Evolutionary conservation across 371 early-diverging fungal genomes (phyloP).

Genomic region (Apophysomyces variabilis): DNA sequence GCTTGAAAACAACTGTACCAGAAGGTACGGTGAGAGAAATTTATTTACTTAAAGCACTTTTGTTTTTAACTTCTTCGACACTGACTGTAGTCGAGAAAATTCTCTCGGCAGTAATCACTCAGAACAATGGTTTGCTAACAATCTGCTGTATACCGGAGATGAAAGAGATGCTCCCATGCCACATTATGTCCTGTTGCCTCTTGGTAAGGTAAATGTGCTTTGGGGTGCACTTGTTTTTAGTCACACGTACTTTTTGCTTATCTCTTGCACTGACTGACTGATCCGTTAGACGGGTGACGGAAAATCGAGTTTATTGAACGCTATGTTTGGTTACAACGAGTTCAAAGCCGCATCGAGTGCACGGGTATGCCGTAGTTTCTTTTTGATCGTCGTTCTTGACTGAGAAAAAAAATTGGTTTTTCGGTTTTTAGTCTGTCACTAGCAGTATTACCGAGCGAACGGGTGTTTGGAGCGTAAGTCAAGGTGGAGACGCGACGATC

Average conservation of each 20-base stretch:
- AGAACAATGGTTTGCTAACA: constrained; percentile 6
- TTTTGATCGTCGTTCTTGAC: background rate
- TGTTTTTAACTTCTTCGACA: too few species aligned
- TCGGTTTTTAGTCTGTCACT: constrained; percentile 45
- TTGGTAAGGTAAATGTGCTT: constrained; percentile 24
- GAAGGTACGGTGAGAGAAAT: background rate
- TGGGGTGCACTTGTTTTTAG: too few species aligned
- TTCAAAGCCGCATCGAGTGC: constrained; percentile 53
- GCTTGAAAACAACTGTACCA: background rate
- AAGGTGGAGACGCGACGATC: constrained; percentile 36
- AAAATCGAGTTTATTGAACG: constrained; percentile 56
- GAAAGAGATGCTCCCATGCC: constrained; percentile 11
- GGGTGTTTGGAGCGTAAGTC: constrained; percentile 45
- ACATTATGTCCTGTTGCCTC: constrained; percentile 30
- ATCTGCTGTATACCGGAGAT: background rate
- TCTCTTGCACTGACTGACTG: background rate
- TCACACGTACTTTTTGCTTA: constrained; percentile 29
- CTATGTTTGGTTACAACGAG: constrained; percentile 51
- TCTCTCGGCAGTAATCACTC: background rate
- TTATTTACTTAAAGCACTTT: background rate
- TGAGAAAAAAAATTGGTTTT: background rate
- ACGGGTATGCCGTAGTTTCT: constrained; percentile 32
- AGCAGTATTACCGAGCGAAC: constrained; percentile 54
- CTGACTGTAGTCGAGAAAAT: background rate
- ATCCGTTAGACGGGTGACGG: constrained; percentile 37